A percentile compares a stretch with the other conserved stretches of the same genome.
Evolutionary conservation across 2,329 filamentous ascomycete species (phyloP).

Genomic region (Septoria petroselini): DNA sequence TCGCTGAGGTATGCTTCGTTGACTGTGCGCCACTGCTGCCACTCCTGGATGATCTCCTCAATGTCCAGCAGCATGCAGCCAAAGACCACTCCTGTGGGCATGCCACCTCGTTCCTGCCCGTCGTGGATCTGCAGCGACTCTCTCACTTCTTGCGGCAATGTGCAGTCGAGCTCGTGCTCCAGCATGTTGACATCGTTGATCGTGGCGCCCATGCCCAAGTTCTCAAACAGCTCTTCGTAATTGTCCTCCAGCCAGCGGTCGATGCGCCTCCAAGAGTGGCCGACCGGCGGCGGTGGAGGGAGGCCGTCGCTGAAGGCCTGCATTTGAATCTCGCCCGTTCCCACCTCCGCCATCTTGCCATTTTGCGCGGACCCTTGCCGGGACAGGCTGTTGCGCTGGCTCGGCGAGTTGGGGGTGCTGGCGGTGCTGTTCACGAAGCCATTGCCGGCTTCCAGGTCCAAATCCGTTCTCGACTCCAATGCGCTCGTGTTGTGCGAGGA

Average conservation of each 20-base stretch:
- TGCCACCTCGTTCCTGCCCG: conserved; percentile 91
- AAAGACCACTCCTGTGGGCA: conserved; percentile 89
- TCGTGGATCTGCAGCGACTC: conserved; percentile 90
- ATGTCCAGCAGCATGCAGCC: conserved; percentile 94
- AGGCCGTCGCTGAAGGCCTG: conserved; percentile 90
- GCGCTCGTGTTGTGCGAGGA: conserved; percentile 76
- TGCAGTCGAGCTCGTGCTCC: conserved; percentile 92
- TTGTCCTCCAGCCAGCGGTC: conserved; percentile 92
- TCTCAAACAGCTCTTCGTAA: conserved; percentile 90
- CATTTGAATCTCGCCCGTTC: conserved; percentile 86
- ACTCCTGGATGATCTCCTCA: conserved; percentile 96
- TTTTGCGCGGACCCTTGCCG: conserved; percentile 44
- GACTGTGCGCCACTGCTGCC: conserved; percentile 92
- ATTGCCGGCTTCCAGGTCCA: conserved; percentile 60
- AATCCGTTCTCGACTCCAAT: conserved; percentile 80
- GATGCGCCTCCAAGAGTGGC: conserved; percentile 91
- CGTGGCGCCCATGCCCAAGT: conserved; percentile 87
- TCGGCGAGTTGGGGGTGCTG: conserved; percentile 78
- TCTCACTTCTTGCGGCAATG: conserved; percentile 85
- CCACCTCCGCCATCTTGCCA: conserved; percentile 66
- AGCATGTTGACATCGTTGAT: conserved; percentile 94
- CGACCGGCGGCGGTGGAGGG: conserved; percentile 81
- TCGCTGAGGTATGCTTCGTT: conserved; percentile 80
- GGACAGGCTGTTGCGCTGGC: conserved; percentile 68
- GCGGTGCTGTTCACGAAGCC: conserved; percentile 62